These are phyloP conservation scores for Plasmopara halstedii DNA, from an alignment of 352 stramenopile species.

Conservation along the genomic window DNA sequence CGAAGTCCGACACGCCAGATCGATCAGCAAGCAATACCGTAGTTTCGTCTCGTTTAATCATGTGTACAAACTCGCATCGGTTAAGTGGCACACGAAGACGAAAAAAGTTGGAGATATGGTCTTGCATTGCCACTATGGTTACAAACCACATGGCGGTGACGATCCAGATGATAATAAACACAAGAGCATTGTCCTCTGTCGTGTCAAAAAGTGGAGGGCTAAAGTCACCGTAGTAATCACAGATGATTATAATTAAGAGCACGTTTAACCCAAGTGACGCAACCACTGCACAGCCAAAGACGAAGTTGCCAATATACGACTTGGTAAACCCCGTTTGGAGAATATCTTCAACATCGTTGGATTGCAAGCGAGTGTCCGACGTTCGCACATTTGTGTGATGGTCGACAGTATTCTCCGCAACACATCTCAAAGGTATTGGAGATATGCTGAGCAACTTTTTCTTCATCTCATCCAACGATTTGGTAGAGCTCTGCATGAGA, in stretches of 20 bases:
- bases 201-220: neutral
- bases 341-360: neutral
- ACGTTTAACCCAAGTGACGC: neutral
- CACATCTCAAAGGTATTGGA: neutral
- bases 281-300: neutral
- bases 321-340: neutral
- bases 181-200: neutral
- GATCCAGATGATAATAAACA: neutral
- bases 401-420: neutral
- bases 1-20: neutral
- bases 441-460: neutral
- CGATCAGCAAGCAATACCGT: neutral
- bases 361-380: neutral
- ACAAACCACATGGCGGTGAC: neutral
- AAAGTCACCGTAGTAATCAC: neutral
- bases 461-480: slow-evolving; percentile 15
- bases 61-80: neutral
- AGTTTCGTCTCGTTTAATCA: neutral
- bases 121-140: neutral
- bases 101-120: neutral
- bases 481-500: slow-evolving; percentile 12
- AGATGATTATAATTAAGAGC: neutral
- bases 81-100: neutral
- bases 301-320: neutral
- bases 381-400: neutral